These are phyloP conservation scores for Mucor circinelloides DNA, from an alignment of 371 early-diverging fungal species.

Conservation along the genomic window DNA sequence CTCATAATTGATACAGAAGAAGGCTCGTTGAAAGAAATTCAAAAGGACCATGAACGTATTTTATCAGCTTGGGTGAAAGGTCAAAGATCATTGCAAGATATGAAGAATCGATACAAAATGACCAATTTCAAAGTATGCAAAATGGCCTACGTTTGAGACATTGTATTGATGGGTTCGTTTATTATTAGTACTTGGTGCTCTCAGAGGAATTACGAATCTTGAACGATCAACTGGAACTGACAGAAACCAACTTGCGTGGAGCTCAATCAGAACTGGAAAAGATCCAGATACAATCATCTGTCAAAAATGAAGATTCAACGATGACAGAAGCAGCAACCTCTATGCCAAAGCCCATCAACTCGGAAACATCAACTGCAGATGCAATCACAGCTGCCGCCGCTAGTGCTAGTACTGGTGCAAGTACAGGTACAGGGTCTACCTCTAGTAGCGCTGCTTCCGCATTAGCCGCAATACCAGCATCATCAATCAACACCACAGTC, in stretches of 20 bases:
- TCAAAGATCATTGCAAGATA: conserved; percentile 14
- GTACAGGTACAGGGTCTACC: not conserved
- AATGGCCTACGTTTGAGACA: not conserved
- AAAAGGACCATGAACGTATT: conserved; percentile 10
- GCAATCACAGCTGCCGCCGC: not conserved
- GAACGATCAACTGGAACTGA: conserved; percentile 11
- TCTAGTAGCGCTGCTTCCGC: not conserved
- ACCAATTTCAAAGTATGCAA: conserved; percentile 21
- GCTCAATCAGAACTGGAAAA: conserved; percentile 17
- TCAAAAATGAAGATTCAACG: conserved; percentile 5
- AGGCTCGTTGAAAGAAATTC: conserved; percentile 15
- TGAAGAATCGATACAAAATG: conserved; percentile 12
- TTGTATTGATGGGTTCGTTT: not conserved
- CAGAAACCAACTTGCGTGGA: conserved; percentile 16
- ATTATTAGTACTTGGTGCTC: conserved; percentile 19
- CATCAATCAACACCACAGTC: not conserved
- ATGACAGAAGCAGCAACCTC: not conserved
- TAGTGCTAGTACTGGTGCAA: not conserved
- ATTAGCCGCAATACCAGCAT: not conserved
- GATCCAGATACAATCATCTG: not conserved
- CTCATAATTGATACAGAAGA: conserved; percentile 4
- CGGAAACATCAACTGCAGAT: not conserved
- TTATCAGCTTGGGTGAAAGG: conserved; percentile 12
- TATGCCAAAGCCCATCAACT: not conserved
- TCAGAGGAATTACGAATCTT: conserved; percentile 24